Percentiles rank a stretch among this genome's conserved stretches.
Evolutionary conservation across 169 alveolate species (phyloP).

Genomic region (Sarcocystis neurona): DNA sequence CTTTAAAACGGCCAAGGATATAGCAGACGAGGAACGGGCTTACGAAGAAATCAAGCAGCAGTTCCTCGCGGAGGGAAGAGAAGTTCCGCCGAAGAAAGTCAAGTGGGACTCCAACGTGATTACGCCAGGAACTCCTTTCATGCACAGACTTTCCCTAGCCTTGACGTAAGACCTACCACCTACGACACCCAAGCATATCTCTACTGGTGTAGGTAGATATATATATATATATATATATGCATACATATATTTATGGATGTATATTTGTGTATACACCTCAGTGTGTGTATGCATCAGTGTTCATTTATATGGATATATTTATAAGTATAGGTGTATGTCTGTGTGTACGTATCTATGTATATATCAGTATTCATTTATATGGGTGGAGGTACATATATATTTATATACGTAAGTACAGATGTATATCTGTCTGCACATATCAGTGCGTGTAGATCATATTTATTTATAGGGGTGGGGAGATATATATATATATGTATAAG

Average conservation of each 20-base stretch:
- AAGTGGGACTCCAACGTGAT: conserved; percentile 96
- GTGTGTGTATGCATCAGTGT: no score
- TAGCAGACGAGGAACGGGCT: conserved; percentile 74
- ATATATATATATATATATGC: no score
- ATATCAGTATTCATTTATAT: no score
- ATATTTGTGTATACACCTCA: no score
- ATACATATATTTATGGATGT: not conserved
- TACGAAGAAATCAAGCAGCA: conserved; percentile 74
- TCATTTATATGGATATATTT: no score
- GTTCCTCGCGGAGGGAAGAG: conserved; percentile 55
- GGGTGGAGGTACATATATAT: not conserved
- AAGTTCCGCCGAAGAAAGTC: conserved; percentile 5
- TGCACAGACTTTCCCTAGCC: conserved; percentile 87
- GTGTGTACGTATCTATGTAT: no score
- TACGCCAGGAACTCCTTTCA: conserved; percentile 99
- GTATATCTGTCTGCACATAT: not conserved
- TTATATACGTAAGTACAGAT: not conserved
- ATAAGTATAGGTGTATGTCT: no score
- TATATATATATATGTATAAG: not conserved
- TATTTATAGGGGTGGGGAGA: not conserved
- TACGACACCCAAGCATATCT: no score
- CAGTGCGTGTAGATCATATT: not conserved
- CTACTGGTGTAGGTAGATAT: not conserved
- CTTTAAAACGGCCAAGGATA: conserved; percentile 85
- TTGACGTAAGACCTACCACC: conserved; percentile 55